A percentile compares a stretch with the other conserved stretches of the same genome.
Conservation (phyloP, 2,329 filamentous ascomycete species). For the Gyromitra esculenta region DNA sequence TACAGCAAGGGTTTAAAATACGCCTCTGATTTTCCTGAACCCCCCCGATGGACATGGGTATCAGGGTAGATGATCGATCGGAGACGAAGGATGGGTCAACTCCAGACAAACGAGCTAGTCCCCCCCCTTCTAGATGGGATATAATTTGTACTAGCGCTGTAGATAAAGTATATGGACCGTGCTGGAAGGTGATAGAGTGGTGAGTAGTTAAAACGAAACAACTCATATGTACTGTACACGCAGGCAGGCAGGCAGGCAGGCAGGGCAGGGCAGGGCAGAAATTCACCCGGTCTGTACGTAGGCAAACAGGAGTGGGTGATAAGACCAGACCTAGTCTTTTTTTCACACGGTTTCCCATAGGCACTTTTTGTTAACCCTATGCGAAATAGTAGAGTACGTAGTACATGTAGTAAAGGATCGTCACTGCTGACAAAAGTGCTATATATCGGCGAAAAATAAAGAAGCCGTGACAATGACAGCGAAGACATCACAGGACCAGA, state of each 20-base stretch:
- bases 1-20: neutral
- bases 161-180: conserved; percentile 22
- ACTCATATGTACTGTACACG: conserved; percentile 39
- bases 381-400: conserved; percentile 6
- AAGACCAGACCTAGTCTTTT: neutral
- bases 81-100: conserved; percentile 12
- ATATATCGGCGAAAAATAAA: conserved; percentile 1
- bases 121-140: neutral
- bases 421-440: neutral
- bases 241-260: conserved; percentile 11
- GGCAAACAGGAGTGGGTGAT: neutral
- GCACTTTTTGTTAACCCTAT: neutral
- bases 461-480: conserved; percentile 32
- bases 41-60: conserved; percentile 27
- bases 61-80: conserved; percentile 30
- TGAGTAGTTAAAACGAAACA: conserved; percentile 40
- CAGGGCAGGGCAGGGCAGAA: neutral
- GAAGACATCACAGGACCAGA: conserved; percentile 36
- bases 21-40: conserved; percentile 21
- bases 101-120: no score
- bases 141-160: neutral
- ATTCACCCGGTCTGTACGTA: conserved; percentile 37
- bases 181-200: conserved; percentile 26
- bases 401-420: neutral
- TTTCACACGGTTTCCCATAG: neutral